These are phyloP conservation scores for Fusarium cyanostomum DNA, from an alignment of 2,329 filamentous ascomycete species.

Conservation along the genomic window DNA sequence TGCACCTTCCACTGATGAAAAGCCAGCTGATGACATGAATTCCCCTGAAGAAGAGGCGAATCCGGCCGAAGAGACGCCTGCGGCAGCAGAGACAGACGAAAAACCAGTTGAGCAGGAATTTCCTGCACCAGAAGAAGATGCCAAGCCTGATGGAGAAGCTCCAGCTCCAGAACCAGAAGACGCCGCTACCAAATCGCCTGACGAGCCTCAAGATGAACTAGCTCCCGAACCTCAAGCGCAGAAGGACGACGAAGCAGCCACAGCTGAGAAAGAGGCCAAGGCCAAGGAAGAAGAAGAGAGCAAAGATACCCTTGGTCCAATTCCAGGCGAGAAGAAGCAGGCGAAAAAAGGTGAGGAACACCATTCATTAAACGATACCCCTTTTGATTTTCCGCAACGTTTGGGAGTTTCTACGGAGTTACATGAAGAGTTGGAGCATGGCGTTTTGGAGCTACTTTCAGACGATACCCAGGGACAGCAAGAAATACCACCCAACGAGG, in stretches of 20 bases:
- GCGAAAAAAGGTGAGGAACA: conserved; percentile 57
- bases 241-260: conserved; percentile 24
- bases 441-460: conserved; percentile 44
- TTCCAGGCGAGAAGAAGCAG: conserved; percentile 49
- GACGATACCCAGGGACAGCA: conserved; percentile 40
- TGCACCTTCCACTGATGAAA: conserved; percentile 34
- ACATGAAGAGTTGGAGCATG: conserved; percentile 39
- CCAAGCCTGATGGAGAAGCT: conserved; percentile 28
- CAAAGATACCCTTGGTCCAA: conserved; percentile 53
- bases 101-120: conserved; percentile 21
- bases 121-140: conserved; percentile 23
- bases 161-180: conserved; percentile 31
- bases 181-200: conserved; percentile 13
- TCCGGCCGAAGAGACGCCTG: conserved; percentile 18
- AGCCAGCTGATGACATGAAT: conserved; percentile 35
- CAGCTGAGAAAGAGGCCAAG: conserved; percentile 31
- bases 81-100: conserved; percentile 13
- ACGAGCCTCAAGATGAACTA: conserved; percentile 29
- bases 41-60: conserved; percentile 27
- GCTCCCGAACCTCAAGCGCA: conserved; percentile 33
- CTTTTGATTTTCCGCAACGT: conserved; percentile 48
- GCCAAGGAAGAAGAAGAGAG: conserved; percentile 48
- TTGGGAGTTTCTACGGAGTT: conserved; percentile 43
- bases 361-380: conserved; percentile 51
- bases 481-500: conserved; percentile 30